Base-by-base conservation (phyloP, 2,329 filamentous ascomycete genomes). In the Trichoderma gracile region DNA sequence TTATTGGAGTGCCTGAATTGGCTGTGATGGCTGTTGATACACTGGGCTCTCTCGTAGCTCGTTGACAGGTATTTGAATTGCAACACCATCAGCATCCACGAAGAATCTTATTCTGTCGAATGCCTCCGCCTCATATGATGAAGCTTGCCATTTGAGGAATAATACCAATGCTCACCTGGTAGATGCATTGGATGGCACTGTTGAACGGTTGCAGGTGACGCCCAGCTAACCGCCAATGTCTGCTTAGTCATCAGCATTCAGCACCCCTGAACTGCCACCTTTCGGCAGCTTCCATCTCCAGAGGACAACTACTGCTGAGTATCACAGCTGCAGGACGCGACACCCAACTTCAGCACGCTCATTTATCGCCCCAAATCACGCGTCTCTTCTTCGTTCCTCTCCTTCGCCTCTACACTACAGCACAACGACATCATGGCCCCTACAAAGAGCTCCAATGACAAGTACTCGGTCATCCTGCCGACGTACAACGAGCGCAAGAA, bases 401-500 rank as follows among this genome's bases (percentile, higher is more conserved):
- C 40, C 23, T 33, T 14, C 3, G 4, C 5, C 5, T 5, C 4
- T 14, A 38, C 12, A 15, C n/a, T 17, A 17, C 53, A 30, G 42
- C 47, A 23, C 40, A 46, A 10, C 19, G 15, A 17, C 7, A 70
- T 70, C 71, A 86, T 86, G 84, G 81, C 82, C 64, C 75, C 79
- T 60, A 71, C 72, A 59, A 81, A 80, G 71, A 66, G 71, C 43
- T 67, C 73, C 58, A 77, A 78, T 72, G 73, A 95, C 84, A 96
- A 94, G 81, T 99, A 97, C 85, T 97, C 94, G 70, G 89, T 99
- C 76, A 94, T 99, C 75, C 87, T 99, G 69, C 95, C 95, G 65
- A 99, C 95, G 67, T 99, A 97, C 87, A 98, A 99, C 78, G 95
- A 99, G 86, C 92, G 95, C 76, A 89, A 88, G 78, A 99, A 99